phyloP scores from a whole-genome alignment of 176 grass and related monocot genomes.

The Canna indica region DNA sequence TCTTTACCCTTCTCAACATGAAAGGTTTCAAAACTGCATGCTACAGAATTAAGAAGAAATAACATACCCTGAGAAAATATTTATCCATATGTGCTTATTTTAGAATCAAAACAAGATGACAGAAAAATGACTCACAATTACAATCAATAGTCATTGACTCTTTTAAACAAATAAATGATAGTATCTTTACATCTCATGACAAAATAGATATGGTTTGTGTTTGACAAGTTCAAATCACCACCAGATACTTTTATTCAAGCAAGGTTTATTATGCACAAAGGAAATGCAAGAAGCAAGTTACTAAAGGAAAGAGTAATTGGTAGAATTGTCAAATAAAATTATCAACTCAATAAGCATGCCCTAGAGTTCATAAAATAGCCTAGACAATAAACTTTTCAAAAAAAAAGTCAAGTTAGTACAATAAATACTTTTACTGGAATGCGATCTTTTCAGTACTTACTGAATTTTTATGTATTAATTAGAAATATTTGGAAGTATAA shows the following conservation, averaged over 20 bases:
- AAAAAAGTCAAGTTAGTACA: not conserved
- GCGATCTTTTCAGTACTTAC: too few relatives aligned
- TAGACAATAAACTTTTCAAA: not conserved
- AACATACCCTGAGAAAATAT: not conserved
- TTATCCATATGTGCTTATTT: not conserved
- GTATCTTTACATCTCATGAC: not conserved
- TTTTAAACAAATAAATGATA: not conserved
- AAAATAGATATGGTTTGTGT: not conserved
- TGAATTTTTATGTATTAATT: too few relatives aligned
- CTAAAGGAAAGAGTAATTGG: not conserved
- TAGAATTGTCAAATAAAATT: not conserved
- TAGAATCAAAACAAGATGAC: not conserved
- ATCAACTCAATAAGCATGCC: not conserved
- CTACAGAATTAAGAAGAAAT: slow-evolving; percentile 33
- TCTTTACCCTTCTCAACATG: slow-evolving; percentile 95
- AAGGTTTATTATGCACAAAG: not conserved
- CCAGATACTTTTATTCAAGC: not conserved
- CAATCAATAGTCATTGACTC: not conserved
- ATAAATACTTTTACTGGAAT: not conserved
- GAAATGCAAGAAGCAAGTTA: not conserved
- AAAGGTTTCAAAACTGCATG: slow-evolving; percentile 98
- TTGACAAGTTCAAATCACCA: not conserved
- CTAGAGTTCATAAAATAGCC: not conserved
- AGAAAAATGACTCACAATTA: not conserved
- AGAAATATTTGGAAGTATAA: too few relatives aligned